These are phyloP conservation scores for Phytophthora litchii DNA, from an alignment of 352 stramenopile species.

Conservation along the genomic window DNA sequence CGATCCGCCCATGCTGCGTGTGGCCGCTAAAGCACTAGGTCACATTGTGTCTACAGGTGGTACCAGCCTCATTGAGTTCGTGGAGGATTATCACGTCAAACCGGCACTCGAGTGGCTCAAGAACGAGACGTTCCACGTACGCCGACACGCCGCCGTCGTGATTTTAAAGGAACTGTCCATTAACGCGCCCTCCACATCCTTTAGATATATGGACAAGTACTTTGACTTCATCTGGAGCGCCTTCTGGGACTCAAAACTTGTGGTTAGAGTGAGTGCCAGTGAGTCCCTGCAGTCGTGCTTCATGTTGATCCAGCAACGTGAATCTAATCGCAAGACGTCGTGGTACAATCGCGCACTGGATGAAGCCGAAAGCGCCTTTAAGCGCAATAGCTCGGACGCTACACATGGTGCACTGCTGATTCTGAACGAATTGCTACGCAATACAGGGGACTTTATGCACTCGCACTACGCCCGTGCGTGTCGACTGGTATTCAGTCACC, in stretches of 20 bases:
- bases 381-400: conserved; percentile 76
- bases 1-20: conserved; percentile 71
- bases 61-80: conserved; percentile 88
- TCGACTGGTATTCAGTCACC: conserved; percentile 73
- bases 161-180: conserved; percentile 88
- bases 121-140: conserved; percentile 90
- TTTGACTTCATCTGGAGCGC: conserved; percentile 92
- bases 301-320: conserved; percentile 87
- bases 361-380: conserved; percentile 75
- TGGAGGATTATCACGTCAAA: conserved; percentile 90
- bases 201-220: conserved; percentile 90
- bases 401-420: conserved; percentile 86
- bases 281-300: conserved; percentile 88
- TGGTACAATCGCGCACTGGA: conserved; percentile 85
- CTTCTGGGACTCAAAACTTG: conserved; percentile 85
- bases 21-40: conserved; percentile 81
- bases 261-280: conserved; percentile 79
- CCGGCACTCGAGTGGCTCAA: conserved; percentile 89
- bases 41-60: conserved; percentile 88
- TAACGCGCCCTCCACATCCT: conserved; percentile 86
- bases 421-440: conserved; percentile 86
- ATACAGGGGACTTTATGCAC: conserved; percentile 91
- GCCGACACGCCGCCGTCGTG: conserved; percentile 84
- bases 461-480: conserved; percentile 79
- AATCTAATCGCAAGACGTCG: conserved; percentile 83